Percentiles rank a stretch among this genome's conserved stretches.
Evolutionary conservation across 352 stramenopile genomes (phyloP).

Genomic region (Phytophthora chlamydospora): DNA sequence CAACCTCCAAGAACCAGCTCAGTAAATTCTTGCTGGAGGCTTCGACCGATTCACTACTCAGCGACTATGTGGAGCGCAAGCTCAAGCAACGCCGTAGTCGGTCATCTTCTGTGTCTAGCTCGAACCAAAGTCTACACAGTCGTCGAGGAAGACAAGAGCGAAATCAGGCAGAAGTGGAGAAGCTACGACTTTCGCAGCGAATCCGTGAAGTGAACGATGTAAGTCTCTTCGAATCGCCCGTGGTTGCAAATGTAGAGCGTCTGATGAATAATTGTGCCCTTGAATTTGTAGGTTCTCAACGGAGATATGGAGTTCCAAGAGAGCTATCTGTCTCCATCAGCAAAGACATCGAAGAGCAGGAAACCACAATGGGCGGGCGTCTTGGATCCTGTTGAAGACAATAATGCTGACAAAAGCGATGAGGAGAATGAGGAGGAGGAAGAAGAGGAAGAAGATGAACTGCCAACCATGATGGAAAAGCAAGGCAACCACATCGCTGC

Average conservation of each 20-base stretch:
- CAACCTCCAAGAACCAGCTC: conserved; percentile 38
- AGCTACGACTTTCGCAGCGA: conserved; percentile 63
- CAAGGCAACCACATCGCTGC: background rate
- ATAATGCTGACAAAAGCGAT: background rate
- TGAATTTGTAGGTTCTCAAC: conserved; percentile 56
- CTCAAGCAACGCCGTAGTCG: conserved; percentile 47
- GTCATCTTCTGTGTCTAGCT: conserved; percentile 12
- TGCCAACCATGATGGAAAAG: conserved; percentile 66
- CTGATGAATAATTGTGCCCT: conserved; percentile 1
- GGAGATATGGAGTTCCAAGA: conserved; percentile 55
- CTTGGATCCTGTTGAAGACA: conserved; percentile 1
- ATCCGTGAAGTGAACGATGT: conserved; percentile 78
- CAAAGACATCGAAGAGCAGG: conserved; percentile 17
- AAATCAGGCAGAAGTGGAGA: conserved; percentile 68
- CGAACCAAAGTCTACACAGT: conserved; percentile 11
- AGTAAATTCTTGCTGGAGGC: conserved; percentile 54
- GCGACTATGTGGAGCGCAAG: conserved; percentile 74
- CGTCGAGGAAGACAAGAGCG: conserved; percentile 35
- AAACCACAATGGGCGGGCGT: conserved; percentile 6
- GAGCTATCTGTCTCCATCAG: conserved; percentile 50
- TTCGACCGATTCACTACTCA: conserved; percentile 58
- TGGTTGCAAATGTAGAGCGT: background rate
- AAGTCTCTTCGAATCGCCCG: conserved; percentile 10
- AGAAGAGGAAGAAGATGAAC: conserved; percentile 53
- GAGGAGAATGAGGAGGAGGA: conserved; percentile 25